A percentile compares a stretch with the other conserved stretches of the same genome.
These are phyloP conservation scores for Parasitella parasitica DNA, from an alignment of 371 early-diverging fungal species.

Conservation along the genomic window DNA sequence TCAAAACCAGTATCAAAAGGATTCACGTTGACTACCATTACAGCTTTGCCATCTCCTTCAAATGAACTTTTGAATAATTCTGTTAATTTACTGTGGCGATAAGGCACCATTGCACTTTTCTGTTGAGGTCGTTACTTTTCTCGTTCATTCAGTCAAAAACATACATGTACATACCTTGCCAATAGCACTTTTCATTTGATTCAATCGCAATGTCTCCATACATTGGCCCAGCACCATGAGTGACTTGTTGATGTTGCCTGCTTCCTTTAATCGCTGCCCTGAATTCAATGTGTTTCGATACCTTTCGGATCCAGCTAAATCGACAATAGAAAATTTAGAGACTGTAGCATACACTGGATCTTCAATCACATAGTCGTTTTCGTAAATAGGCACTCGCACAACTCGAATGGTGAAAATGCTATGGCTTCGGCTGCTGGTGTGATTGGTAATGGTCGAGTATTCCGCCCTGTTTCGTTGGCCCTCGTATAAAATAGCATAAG, in stretches of 20 bases:
- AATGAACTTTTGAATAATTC: constrained; percentile 69
- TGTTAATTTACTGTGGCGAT: constrained; percentile 70
- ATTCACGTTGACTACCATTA: constrained; percentile 72
- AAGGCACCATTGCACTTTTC: constrained; percentile 62
- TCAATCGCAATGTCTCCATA: constrained; percentile 63
- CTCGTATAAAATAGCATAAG: constrained; percentile 56
- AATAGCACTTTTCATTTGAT: constrained; percentile 48
- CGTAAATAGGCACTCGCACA: constrained; percentile 58
- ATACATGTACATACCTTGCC: constrained; percentile 31
- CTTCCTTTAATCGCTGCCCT: constrained; percentile 86
- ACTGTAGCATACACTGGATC: constrained; percentile 47
- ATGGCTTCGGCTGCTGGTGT: constrained; percentile 68
- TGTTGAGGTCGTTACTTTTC: constrained; percentile 3
- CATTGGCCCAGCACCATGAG: constrained; percentile 94
- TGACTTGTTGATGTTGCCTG: constrained; percentile 92
- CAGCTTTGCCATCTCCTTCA: constrained; percentile 67
- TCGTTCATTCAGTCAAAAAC: neutral
- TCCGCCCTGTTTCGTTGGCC: constrained; percentile 66
- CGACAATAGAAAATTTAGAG: constrained; percentile 82
- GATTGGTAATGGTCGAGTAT: constrained; percentile 63
- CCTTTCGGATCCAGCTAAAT: constrained; percentile 97
- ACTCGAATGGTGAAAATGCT: constrained; percentile 72
- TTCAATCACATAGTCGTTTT: constrained; percentile 49
- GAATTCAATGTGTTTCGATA: constrained; percentile 76
- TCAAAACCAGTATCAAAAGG: constrained; percentile 66